These are phyloP conservation scores for Thelephora aurantiotincta DNA, from an alignment of 768 basidiomycete genomes.

Conservation along the genomic window DNA sequence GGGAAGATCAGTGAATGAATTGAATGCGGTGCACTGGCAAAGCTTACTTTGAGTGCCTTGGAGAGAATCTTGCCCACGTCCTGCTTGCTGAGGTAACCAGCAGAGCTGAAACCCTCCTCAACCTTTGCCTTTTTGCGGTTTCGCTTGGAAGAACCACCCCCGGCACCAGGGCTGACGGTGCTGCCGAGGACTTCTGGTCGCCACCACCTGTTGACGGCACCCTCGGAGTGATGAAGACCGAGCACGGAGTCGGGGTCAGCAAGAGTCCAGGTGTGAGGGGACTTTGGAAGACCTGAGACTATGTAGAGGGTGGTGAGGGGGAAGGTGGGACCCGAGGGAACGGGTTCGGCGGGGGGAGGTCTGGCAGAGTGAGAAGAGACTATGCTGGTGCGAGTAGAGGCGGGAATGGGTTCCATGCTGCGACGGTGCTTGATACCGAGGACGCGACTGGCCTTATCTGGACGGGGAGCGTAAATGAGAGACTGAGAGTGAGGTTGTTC, in stretches of 20 bases:
- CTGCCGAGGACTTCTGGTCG: conserved; percentile 83
- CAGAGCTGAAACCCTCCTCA: conserved; percentile 50
- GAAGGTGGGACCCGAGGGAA: conserved; percentile 51
- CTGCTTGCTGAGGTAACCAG: conserved; percentile 69
- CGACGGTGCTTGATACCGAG: conserved; percentile 61
- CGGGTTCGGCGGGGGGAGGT: conserved; percentile 12
- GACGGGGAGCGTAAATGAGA: conserved; percentile 23
- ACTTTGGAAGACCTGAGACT: conserved; percentile 80
- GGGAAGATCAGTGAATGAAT: conserved; percentile 2
- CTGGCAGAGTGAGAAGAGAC: conserved; percentile 54
- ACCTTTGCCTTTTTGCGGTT: conserved; percentile 62
- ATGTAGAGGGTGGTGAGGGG: conserved; percentile 78
- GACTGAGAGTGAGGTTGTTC: conserved; percentile 12
- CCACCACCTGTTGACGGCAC: conserved; percentile 85
- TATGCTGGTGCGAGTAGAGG: conserved; percentile 59
- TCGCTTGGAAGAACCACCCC: conserved; percentile 33
- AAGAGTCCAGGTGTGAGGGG: conserved; percentile 81
- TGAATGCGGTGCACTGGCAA: background rate
- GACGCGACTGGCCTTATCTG: conserved; percentile 67
- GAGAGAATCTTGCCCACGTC: conserved; percentile 86
- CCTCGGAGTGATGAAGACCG: conserved; percentile 70
- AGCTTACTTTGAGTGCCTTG: conserved; percentile 72
- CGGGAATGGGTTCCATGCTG: conserved; percentile 80
- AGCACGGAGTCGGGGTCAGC: conserved; percentile 74
- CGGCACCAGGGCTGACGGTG: conserved; percentile 73